A percentile compares a stretch with the other conserved stretches of the same genome.
Conservation (phyloP, 2,329 filamentous ascomycete genomes). For the Exophiala spinifera region DNA sequence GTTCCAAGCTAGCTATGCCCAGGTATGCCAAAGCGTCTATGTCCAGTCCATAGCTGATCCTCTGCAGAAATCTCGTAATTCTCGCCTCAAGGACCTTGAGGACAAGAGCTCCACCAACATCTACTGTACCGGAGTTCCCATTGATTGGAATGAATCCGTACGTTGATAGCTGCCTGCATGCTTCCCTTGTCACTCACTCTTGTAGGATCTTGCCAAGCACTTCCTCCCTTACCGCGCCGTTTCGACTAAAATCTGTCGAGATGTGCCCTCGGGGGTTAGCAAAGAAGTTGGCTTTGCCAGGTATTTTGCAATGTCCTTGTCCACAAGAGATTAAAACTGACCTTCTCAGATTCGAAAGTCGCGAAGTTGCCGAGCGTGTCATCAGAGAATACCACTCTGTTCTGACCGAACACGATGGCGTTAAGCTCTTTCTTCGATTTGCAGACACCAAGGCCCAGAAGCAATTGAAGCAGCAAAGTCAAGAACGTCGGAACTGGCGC, state of each 20-base stretch:
- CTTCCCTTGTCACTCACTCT: slow-evolving; percentile 27
- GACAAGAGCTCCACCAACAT: slow-evolving; percentile 89
- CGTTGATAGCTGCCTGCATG: slow-evolving; percentile 32
- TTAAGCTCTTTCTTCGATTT: slow-evolving; percentile 90
- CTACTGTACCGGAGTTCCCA: slow-evolving; percentile 95
- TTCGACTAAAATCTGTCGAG: slow-evolving; percentile 92
- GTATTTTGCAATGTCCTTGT: slow-evolving; percentile 46
- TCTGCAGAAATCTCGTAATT: slow-evolving; percentile 88
- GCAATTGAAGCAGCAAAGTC: slow-evolving; percentile 91
- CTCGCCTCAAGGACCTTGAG: slow-evolving; percentile 91
- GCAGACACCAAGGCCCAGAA: slow-evolving; percentile 97
- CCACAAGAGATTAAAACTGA: slow-evolving; percentile 13
- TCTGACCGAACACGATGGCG: slow-evolving; percentile 70
- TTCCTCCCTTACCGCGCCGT: slow-evolving; percentile 62
- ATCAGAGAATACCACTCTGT: slow-evolving; percentile 83
- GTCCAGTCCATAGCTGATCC: slow-evolving; percentile 32
- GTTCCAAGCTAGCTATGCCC: slow-evolving; percentile 96
- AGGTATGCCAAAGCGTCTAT: slow-evolving; percentile 55
- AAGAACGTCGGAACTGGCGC: slow-evolving; percentile 90
- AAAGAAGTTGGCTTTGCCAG: slow-evolving; percentile 96
- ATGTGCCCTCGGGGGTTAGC: slow-evolving; percentile 79
- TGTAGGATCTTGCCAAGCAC: slow-evolving; percentile 70
- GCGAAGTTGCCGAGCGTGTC: slow-evolving; percentile 85
- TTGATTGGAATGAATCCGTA: slow-evolving; percentile 85
- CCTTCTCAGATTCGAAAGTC: slow-evolving; percentile 71